Percentiles rank a stretch among this genome's conserved stretches.
phyloP scores from a whole-genome alignment of 1,284 basidiomycete genomes.

The Ganoderma leucocontextum region DNA sequence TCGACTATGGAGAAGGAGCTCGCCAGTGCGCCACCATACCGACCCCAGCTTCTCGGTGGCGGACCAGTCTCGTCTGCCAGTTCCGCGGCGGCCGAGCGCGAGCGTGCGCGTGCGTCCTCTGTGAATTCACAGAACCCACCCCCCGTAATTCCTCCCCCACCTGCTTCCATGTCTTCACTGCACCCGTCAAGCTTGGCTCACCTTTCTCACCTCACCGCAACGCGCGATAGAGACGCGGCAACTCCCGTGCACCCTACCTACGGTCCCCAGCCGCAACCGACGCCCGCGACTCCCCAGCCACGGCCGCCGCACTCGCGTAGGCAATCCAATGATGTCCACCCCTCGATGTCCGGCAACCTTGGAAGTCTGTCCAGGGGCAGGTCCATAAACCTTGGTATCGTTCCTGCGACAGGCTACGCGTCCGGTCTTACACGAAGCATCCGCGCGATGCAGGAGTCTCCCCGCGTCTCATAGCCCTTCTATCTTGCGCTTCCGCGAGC shows the following conservation, averaged over 20 bases:
- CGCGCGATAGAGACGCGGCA: slow-evolving; percentile 22
- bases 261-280: slow-evolving; percentile 20
- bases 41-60: slow-evolving; percentile 15
- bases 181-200: slow-evolving; percentile 20
- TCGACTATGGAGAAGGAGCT: slow-evolving; percentile 23
- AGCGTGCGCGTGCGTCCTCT: slow-evolving; percentile 32
- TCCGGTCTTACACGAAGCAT: slow-evolving; percentile 34
- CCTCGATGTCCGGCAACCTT: slow-evolving; percentile 15
- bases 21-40: slow-evolving; percentile 2
- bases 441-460: slow-evolving; percentile 33
- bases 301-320: slow-evolving; percentile 25
- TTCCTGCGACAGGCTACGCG: slow-evolving; percentile 19
- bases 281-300: slow-evolving; percentile 9
- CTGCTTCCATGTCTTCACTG: slow-evolving; percentile 23
- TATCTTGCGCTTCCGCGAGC: background rate
- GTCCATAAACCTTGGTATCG: slow-evolving; percentile 18
- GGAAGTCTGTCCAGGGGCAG: slow-evolving; percentile 29
- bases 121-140: slow-evolving; percentile 29
- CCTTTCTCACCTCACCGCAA: slow-evolving; percentile 24
- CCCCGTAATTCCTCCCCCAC: slow-evolving; percentile 9
- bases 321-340: slow-evolving; percentile 23
- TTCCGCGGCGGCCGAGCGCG: slow-evolving; percentile 28
- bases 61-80: slow-evolving; percentile 26
- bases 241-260: slow-evolving; percentile 25
- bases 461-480: slow-evolving; percentile 29